Base-by-base conservation (phyloP, 2,329 filamentous ascomycete genomes). In the Endoconidiophora polonica region DNA sequence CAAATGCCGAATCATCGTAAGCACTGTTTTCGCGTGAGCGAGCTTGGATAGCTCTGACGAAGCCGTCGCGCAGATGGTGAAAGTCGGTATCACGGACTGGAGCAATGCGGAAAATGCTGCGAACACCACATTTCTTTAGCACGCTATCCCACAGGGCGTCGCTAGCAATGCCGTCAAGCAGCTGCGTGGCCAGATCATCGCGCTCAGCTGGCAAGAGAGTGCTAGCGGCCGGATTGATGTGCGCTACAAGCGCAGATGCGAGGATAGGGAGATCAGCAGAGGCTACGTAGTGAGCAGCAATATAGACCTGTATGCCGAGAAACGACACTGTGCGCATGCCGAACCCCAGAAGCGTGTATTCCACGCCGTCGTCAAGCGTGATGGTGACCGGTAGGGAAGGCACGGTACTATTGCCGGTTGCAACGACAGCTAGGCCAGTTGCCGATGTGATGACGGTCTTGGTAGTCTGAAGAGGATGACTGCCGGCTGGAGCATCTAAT, bases 31-130 rank as follows among this genome's bases (percentile, higher is more conserved):
- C 43, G 55, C 79, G 72, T 2, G 82, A 81, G 33, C 83, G 77
- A 6, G 76, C 81, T 49, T 84, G 83, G 55, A 98, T 82, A 20
- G 85, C 83, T 4, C 87, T 77, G 53, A 95, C 85, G 68, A 88
- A 93, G 1, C 85, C 91, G 61, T 98, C 91, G 39, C 90, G 77
- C 55, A 98, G 65, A 63, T 98, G 91, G 56, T 81, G 78, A 65
- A 95, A 96, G 64, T 96, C 88, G 16, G 91, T 98, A 64, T 93
- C 87, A 37, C 86, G 74, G n/a, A 86, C 87, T 0, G 91, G 91
- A 2, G 90, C 79, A 55, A 98, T 82, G 43, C 90, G 76, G 66
- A 94, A 79, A 0, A 81, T 76, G 23, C 80, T 90, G 49, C 86
- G 71, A n/a, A 90, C 76, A 0, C 77, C 73, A 2, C 76, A 71